Evolutionary conservation across 2,329 filamentous ascomycete species (phyloP).

Genomic region (Exophiala mesophila): DNA sequence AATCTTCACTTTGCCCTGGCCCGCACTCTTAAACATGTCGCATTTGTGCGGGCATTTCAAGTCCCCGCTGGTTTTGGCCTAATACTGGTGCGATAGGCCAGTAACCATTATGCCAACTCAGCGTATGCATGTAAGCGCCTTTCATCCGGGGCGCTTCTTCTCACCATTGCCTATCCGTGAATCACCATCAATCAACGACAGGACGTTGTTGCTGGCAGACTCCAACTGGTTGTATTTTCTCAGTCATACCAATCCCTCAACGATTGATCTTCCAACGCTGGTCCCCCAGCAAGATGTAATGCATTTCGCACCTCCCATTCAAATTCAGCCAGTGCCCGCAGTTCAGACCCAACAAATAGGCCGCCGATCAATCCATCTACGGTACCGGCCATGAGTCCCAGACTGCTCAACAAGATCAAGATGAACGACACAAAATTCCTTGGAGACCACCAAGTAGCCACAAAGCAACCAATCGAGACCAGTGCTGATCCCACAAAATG

Average conservation of each 20-base stretch:
- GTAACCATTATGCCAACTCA: neutral
- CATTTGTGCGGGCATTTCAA: neutral
- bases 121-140: constrained; percentile 1
- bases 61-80: neutral
- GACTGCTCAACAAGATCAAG: constrained; percentile 71
- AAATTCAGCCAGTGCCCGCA: constrained; percentile 81
- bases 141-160: constrained; percentile 8
- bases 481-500: constrained; percentile 69
- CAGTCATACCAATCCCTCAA: constrained; percentile 27
- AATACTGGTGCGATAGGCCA: neutral
- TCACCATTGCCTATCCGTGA: neutral
- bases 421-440: constrained; percentile 72
- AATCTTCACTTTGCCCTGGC: no score
- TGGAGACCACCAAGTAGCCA: constrained; percentile 83
- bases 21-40: no score
- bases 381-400: constrained; percentile 70
- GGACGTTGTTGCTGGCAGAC: neutral
- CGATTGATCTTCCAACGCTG: constrained; percentile 18
- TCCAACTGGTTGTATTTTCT: neutral
- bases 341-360: constrained; percentile 78
- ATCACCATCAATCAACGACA: neutral
- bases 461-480: constrained; percentile 66
- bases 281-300: constrained; percentile 22
- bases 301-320: constrained; percentile 75
- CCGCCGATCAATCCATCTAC: constrained; percentile 82